A percentile compares a stretch with the other conserved stretches of the same genome.
Evolutionary conservation across 768 basidiomycete species (phyloP).

Genomic region (Agrocybe chaxingu): DNA sequence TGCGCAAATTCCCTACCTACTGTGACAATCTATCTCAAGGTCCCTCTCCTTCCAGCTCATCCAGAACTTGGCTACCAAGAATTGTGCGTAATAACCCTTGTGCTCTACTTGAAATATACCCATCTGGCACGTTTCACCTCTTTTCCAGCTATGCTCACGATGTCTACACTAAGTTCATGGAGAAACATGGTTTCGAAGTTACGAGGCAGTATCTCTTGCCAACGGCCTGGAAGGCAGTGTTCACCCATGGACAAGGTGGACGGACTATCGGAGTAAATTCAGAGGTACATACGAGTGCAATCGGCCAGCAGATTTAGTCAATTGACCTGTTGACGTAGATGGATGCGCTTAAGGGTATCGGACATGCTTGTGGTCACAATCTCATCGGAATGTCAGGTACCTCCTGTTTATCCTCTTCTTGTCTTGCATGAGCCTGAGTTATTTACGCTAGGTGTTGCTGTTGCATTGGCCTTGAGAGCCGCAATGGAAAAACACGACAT

Average conservation of each 20-base stretch:
- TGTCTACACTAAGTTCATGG: conserved; percentile 64
- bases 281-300: conserved; percentile 39
- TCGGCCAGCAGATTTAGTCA: too few species aligned
- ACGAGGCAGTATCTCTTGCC: conserved; percentile 56
- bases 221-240: conserved; percentile 77
- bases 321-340: conserved; percentile 31
- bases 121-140: too few species aligned
- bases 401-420: background rate
- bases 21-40: background rate
- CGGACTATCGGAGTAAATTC: conserved; percentile 77
- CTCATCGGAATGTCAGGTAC: conserved; percentile 65
- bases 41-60: conserved; percentile 40
- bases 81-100: conserved; percentile 36
- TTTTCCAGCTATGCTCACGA: conserved; percentile 64
- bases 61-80: conserved; percentile 72
- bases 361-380: conserved; percentile 83
- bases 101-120: too few species aligned
- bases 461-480: conserved; percentile 63
- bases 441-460: conserved; percentile 52
- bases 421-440: background rate
- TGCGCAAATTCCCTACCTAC: conserved; percentile 23
- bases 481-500: conserved; percentile 62
- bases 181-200: conserved; percentile 61
- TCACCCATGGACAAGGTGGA: conserved; percentile 61
- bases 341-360: conserved; percentile 60